These are phyloP conservation scores for Aspergillus baeticus DNA, from an alignment of 495 filamentous ascomycete genomes.

Conservation along the genomic window DNA sequence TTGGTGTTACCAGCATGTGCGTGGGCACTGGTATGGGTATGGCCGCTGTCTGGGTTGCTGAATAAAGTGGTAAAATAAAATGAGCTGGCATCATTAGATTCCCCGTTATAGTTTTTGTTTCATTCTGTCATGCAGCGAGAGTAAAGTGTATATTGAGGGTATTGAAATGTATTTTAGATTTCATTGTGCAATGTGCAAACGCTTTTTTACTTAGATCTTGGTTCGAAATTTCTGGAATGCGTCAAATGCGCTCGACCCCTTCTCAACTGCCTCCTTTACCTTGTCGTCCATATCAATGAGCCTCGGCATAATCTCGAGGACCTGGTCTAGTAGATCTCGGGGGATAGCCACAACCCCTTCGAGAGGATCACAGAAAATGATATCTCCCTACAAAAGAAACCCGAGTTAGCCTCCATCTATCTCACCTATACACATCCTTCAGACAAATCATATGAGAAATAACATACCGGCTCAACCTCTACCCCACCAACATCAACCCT, in stretches of 20 bases:
- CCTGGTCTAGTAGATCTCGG: constrained; percentile 42
- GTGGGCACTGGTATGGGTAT: constrained; percentile 96
- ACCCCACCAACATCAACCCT: constrained; percentile 49
- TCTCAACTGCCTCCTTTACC: constrained; percentile 57
- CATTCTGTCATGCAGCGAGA: constrained; percentile 34
- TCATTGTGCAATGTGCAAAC: background rate
- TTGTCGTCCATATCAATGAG: constrained; percentile 59
- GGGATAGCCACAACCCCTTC: constrained; percentile 67
- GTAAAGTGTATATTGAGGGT: constrained; percentile 13
- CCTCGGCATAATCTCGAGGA: constrained; percentile 52
- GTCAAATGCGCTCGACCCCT: constrained; percentile 55
- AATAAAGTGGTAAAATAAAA: constrained; percentile 46
- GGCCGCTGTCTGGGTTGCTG: constrained; percentile 91
- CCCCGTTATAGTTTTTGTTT: constrained; percentile 6
- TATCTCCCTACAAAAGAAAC: constrained; percentile 48
- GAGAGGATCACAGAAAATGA: constrained; percentile 59
- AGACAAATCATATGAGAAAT: no score
- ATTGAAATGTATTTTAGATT: constrained; percentile 13
- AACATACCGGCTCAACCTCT: constrained; percentile 45
- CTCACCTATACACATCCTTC: no score
- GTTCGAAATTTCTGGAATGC: constrained; percentile 51
- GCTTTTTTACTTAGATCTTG: background rate
- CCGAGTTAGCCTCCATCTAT: no score
- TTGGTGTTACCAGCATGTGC: constrained; percentile 96
- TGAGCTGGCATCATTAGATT: constrained; percentile 22